Base-by-base conservation (phyloP, 1,284 basidiomycete genomes). In the Ganoderma meredithae region DNA sequence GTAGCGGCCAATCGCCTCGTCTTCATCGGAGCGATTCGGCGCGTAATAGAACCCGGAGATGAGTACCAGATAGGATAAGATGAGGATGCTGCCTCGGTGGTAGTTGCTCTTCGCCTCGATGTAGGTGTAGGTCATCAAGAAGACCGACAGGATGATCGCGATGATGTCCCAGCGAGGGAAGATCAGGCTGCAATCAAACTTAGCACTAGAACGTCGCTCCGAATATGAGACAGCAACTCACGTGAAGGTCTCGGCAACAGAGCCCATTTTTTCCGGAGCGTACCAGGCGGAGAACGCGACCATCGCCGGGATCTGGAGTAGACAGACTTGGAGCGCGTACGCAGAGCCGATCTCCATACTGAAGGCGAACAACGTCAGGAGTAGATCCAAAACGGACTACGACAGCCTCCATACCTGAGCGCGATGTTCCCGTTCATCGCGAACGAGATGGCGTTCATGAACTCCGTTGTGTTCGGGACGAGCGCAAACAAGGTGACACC, bases 361-460 rank as follows among this genome's bases (percentile, higher is more conserved):
- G 71, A 19, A 67, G 15, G 27, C 12, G 12, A 49, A 17, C n/a
- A 7, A 53, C 15, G 59, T 72, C 43, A 68, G 39, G 19, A 52
- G 25, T 33, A 36, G 9, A 17, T 1, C 12, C 0, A 27, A 10
- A 52, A 17, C 15, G 19, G 15, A 22, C 41, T 17, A 22, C 22
- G 22, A 27, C 47, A 13, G 15, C 22, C 10, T 52, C 22, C 62
- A 27, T 25, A 95, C 96, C 95, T 96, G 27, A 99, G 83, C 1
- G 98, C 96, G 73, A 99, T 99, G 79, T 99, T 99, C 17, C 95
- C 97, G 76, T 98, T 95, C 74, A 99, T 83, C 19, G 98, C 97
- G 77, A 99, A 99, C n/a, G 96, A 97, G 77, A 99, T 98, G 65
- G 98, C 98, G 79, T 99, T 99, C 97, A 99, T 99, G 79, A 99